Evolutionary conservation across 495 filamentous ascomycete species (phyloP).

Genomic region (Filosporella fistucella): DNA sequence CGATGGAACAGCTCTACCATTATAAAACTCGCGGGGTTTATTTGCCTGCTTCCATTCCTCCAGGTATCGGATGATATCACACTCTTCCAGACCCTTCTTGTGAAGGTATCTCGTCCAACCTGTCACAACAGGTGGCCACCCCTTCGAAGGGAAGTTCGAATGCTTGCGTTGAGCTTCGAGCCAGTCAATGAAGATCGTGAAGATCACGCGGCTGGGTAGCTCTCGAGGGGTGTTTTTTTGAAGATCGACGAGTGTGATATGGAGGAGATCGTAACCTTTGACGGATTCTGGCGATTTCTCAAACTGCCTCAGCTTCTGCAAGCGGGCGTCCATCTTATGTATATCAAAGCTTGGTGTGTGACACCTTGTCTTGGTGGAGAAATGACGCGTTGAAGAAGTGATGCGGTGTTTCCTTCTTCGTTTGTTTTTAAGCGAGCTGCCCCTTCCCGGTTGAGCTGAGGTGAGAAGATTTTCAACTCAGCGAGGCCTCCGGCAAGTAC

Average conservation of each 20-base stretch:
- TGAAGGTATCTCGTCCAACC: constrained; percentile 2
- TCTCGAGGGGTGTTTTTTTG: not conserved
- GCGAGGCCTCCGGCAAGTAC: no score
- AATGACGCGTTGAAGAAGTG: no score
- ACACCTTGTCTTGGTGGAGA: no score
- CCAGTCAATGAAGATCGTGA: constrained; percentile 15
- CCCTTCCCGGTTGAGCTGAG: no score
- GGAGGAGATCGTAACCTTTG: constrained; percentile 3
- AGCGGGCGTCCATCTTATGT: no score
- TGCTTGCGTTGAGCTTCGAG: constrained; percentile 14
- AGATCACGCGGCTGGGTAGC: not conserved
- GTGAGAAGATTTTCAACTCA: no score
- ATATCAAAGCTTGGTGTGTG: no score
- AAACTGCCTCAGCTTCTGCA: no score
- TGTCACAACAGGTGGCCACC: no score
- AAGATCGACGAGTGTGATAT: constrained; percentile 3
- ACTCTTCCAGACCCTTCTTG: not conserved
- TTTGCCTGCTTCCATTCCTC: not conserved
- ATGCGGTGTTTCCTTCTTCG: no score
- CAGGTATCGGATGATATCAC: not conserved
- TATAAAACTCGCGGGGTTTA: not conserved
- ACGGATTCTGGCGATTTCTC: no score
- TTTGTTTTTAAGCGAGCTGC: no score
- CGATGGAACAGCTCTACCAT: not conserved
- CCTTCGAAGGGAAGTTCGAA: not conserved